Evolutionary conservation across 1,139 yeast genomes (phyloP).

Genomic region (Petasospora fabianii): DNA sequence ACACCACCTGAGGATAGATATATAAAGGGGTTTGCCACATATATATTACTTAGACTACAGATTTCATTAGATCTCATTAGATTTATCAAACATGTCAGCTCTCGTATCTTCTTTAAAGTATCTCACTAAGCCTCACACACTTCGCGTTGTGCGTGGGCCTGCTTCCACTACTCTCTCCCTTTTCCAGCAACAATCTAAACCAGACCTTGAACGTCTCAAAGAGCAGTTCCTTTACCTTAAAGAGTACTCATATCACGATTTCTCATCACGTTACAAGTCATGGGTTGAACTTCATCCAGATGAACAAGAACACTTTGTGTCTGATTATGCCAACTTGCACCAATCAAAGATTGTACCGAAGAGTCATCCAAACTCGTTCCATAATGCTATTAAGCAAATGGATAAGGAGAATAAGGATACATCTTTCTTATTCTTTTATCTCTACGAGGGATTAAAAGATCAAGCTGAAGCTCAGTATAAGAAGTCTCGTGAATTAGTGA

Average conservation of each 20-base stretch:
- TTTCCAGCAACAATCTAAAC: slow-evolving; percentile 8
- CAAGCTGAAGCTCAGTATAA: slow-evolving; percentile 12
- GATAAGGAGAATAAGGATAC: slow-evolving; percentile 16
- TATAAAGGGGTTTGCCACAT: no score
- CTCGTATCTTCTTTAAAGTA: slow-evolving; percentile 5
- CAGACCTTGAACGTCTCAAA: slow-evolving; percentile 4
- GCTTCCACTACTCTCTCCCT: slow-evolving; percentile 11
- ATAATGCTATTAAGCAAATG: slow-evolving; percentile 12
- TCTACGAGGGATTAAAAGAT: slow-evolving; percentile 15
- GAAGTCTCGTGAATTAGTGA: slow-evolving; percentile 5
- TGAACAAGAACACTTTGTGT: slow-evolving; percentile 14
- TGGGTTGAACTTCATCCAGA: slow-evolving; percentile 14
- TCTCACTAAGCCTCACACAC: slow-evolving; percentile 12
- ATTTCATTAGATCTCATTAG: not conserved
- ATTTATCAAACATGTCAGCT: not conserved
- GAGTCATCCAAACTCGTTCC: slow-evolving; percentile 9
- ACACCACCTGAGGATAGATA: no score
- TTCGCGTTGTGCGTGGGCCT: slow-evolving; percentile 10
- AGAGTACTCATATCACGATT: slow-evolving; percentile 13
- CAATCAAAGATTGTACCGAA: slow-evolving; percentile 9
- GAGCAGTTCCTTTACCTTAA: slow-evolving; percentile 13
- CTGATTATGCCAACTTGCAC: slow-evolving; percentile 10
- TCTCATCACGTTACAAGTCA: slow-evolving; percentile 15
- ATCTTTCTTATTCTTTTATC: slow-evolving; percentile 15
- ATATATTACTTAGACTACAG: no score